Percentiles rank a stretch among this genome's conserved stretches.
These are phyloP conservation scores for Gyromitra esculenta DNA, from an alignment of 2,329 filamentous ascomycete species.

Conservation along the genomic window DNA sequence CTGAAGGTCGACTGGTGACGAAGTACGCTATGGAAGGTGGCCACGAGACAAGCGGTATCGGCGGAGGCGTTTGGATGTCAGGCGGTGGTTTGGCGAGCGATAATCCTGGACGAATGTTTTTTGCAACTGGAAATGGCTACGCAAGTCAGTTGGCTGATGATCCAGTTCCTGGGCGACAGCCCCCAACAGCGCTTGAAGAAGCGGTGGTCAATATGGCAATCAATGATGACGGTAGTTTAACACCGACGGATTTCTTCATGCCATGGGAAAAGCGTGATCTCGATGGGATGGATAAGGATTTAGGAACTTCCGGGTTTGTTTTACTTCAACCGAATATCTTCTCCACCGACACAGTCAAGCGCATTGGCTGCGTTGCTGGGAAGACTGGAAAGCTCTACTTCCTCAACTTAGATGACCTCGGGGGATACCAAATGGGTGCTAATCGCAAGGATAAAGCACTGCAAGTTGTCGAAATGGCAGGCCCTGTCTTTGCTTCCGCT, in stretches of 20 bases:
- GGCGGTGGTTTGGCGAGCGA: conserved; percentile 65
- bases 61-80: conserved; percentile 65
- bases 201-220: conserved; percentile 65
- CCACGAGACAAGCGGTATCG: conserved; percentile 61
- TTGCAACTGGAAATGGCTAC: conserved; percentile 65
- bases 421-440: conserved; percentile 64
- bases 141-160: conserved; percentile 63
- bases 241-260: conserved; percentile 65
- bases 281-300: conserved; percentile 65
- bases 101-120: conserved; percentile 64
- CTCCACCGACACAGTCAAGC: conserved; percentile 62
- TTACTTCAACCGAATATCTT: conserved; percentile 63
- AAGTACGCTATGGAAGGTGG: conserved; percentile 63
- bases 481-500: conserved; percentile 65
- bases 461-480: conserved; percentile 63
- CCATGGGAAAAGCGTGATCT: conserved; percentile 65
- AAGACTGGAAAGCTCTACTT: conserved; percentile 66
- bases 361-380: conserved; percentile 65
- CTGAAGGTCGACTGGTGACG: conserved; percentile 63
- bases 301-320: conserved; percentile 64
- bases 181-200: conserved; percentile 64
- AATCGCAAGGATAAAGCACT: conserved; percentile 63
- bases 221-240: conserved; percentile 62
- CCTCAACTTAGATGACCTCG: conserved; percentile 64
- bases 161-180: conserved; percentile 63